These are phyloP conservation scores for Podila epicladia DNA, from an alignment of 192 early-diverging fungal species.

Conservation along the genomic window DNA sequence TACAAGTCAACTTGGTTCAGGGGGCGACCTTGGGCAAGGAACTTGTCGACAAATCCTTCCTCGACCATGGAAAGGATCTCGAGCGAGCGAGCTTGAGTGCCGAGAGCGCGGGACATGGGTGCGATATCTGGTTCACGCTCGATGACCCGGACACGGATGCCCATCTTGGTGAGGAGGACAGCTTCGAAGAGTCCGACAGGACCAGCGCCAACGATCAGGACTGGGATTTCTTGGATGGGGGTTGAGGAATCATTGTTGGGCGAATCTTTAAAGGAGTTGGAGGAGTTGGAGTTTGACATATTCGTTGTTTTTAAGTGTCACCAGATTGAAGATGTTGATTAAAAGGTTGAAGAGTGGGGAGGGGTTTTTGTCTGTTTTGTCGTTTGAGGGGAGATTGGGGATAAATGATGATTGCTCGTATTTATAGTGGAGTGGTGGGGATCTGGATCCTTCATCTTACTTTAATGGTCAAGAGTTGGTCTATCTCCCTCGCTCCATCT, in stretches of 20 bases:
- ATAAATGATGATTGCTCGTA: too few species aligned
- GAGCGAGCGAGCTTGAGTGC: conserved; percentile 36
- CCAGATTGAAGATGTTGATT: background rate
- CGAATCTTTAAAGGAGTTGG: background rate
- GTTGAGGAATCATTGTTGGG: background rate
- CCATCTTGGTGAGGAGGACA: conserved; percentile 43
- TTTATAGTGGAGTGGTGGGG: too few species aligned
- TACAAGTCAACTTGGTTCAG: conserved; percentile 4
- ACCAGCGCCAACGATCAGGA: conserved; percentile 43
- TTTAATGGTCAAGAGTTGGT: too few species aligned
- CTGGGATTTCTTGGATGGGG: conserved; percentile 2
- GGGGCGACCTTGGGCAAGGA: conserved; percentile 5
- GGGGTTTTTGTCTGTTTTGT: too few species aligned
- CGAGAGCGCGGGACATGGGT: conserved; percentile 30
- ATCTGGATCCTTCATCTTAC: too few species aligned
- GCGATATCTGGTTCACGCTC: conserved; percentile 33
- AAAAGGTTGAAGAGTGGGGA: background rate
- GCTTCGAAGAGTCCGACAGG: conserved; percentile 38
- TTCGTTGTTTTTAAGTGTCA: background rate
- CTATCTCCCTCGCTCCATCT: too few species aligned
- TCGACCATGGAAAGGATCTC: conserved; percentile 26
- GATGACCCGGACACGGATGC: conserved; percentile 34
- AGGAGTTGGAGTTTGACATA: background rate
- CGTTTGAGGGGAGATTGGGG: background rate
- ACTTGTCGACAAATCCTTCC: conserved; percentile 20